Conservation (phyloP, 2,329 filamentous ascomycete genomes). For the Alternaria novae-zelandiae region DNA sequence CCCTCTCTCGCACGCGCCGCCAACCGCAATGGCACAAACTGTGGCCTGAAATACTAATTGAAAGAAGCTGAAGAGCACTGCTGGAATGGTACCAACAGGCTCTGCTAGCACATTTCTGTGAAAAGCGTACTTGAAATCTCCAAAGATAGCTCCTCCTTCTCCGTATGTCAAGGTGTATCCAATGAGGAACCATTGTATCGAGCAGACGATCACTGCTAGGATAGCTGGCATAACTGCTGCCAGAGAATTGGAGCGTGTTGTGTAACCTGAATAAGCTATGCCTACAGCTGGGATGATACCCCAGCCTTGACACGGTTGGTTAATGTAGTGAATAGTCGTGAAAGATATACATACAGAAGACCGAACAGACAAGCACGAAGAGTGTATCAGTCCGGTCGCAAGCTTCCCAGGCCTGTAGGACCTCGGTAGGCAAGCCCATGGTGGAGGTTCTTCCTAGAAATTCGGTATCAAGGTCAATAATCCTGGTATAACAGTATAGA, state of each 20-base stretch:
- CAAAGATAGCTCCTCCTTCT: conserved; percentile 54
- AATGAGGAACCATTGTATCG: conserved; percentile 59
- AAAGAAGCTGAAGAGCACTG: conserved; percentile 60
- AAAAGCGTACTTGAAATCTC: conserved; percentile 54
- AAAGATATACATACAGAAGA: conserved; percentile 49
- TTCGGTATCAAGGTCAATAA: background rate
- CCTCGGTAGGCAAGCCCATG: conserved; percentile 36
- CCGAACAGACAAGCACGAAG: conserved; percentile 59
- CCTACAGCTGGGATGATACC: conserved; percentile 60
- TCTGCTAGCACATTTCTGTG: conserved; percentile 56
- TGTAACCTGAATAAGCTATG: conserved; percentile 59
- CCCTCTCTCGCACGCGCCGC: conserved; percentile 57
- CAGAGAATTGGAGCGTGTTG: conserved; percentile 56
- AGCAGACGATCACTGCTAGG: conserved; percentile 56
- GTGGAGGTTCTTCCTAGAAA: background rate
- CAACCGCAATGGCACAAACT: conserved; percentile 59
- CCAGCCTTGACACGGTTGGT: conserved; percentile 47
- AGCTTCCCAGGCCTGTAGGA: conserved; percentile 55
- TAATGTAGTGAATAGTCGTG: background rate
- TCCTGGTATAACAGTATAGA: background rate
- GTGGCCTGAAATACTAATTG: conserved; percentile 60
- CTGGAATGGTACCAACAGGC: conserved; percentile 58
- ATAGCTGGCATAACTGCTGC: conserved; percentile 58
- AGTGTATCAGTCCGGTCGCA: conserved; percentile 61
- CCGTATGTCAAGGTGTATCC: conserved; percentile 59